Conservation (phyloP, 2,329 filamentous ascomycete species). For the Calonectria leucothoes region DNA sequence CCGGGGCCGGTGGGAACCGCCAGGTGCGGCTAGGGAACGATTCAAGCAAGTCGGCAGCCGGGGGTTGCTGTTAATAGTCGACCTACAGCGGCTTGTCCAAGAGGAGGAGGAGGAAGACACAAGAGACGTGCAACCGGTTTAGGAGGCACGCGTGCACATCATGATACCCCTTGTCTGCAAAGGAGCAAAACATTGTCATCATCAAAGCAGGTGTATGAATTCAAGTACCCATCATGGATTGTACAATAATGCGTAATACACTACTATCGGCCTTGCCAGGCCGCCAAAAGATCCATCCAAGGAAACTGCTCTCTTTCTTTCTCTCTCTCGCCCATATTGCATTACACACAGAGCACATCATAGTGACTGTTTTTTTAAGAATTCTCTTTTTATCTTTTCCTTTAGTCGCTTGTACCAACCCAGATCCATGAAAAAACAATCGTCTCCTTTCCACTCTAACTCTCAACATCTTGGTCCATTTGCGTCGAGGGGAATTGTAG, state of each 20-base stretch:
- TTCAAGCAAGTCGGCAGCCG: constrained; percentile 51
- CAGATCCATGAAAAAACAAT: constrained; percentile 28
- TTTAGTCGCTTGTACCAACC: constrained; percentile 35
- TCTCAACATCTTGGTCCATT: constrained; percentile 27
- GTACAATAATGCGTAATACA: constrained; percentile 49
- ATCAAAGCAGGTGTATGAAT: constrained; percentile 40
- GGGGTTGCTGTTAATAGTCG: constrained; percentile 61
- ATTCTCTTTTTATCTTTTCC: constrained; percentile 34
- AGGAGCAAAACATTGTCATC: constrained; percentile 37
- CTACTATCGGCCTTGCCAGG: constrained; percentile 32
- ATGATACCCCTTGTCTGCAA: constrained; percentile 44
- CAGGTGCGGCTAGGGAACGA: constrained; percentile 61
- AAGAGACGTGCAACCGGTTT: constrained; percentile 29
- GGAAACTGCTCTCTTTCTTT: constrained; percentile 32
- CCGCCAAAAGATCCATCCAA: constrained; percentile 28
- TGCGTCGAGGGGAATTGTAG: constrained; percentile 19
- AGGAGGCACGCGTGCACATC: constrained; percentile 38
- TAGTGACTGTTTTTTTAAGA: constrained; percentile 33
- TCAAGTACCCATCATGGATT: constrained; percentile 40
- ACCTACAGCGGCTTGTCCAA: constrained; percentile 8
- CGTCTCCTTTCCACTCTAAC: constrained; percentile 33
- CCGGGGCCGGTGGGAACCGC: constrained; percentile 61
- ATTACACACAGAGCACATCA: constrained; percentile 44
- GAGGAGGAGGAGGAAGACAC: constrained; percentile 11
- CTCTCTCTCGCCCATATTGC: constrained; percentile 41